A percentile compares a stretch with the other conserved stretches of the same genome.
Evolutionary conservation across 768 basidiomycete species (phyloP).

Genomic region (Collybia mongolica): DNA sequence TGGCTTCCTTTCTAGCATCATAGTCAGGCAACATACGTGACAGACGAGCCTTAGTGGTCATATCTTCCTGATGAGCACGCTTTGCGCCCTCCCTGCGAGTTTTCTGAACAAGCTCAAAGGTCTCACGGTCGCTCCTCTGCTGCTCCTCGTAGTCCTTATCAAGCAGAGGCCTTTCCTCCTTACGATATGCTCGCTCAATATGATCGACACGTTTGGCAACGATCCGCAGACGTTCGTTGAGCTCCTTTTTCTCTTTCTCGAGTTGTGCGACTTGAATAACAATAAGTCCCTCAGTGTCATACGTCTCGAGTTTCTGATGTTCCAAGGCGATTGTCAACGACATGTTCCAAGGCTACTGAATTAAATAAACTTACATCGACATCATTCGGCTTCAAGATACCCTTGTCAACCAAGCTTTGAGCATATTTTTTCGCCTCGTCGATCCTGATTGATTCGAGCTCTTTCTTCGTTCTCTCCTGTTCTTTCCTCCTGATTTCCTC

Average conservation of each 20-base stretch:
- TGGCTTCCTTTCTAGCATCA: conserved; percentile 42
- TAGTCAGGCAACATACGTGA: conserved; percentile 75
- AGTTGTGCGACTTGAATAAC: conserved; percentile 91
- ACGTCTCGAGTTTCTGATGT: conserved; percentile 71
- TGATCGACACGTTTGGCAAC: conserved; percentile 91
- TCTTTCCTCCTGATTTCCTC: conserved; percentile 68
- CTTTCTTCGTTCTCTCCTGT: conserved; percentile 61
- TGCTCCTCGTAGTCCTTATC: conserved; percentile 85
- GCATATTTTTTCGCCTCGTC: conserved; percentile 91
- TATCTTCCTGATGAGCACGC: conserved; percentile 58
- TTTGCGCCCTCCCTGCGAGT: conserved; percentile 55
- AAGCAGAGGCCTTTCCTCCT: conserved; percentile 87
- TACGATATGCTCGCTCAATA: conserved; percentile 90
- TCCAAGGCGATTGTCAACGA: neutral
- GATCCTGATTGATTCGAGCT: conserved; percentile 74
- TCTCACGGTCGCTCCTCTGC: conserved; percentile 71
- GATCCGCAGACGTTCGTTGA: conserved; percentile 78
- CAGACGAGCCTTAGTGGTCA: conserved; percentile 76
- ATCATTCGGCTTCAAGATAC: conserved; percentile 61
- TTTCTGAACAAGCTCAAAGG: conserved; percentile 62
- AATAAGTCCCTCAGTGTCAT: conserved; percentile 86
- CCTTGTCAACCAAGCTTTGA: conserved; percentile 77
- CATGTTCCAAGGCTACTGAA: no score
- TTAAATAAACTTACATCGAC: conserved; percentile 50
- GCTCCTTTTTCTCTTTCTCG: conserved; percentile 94